These are phyloP conservation scores for Blastomyces parvus DNA, from an alignment of 2,329 filamentous ascomycete species.

Conservation along the genomic window DNA sequence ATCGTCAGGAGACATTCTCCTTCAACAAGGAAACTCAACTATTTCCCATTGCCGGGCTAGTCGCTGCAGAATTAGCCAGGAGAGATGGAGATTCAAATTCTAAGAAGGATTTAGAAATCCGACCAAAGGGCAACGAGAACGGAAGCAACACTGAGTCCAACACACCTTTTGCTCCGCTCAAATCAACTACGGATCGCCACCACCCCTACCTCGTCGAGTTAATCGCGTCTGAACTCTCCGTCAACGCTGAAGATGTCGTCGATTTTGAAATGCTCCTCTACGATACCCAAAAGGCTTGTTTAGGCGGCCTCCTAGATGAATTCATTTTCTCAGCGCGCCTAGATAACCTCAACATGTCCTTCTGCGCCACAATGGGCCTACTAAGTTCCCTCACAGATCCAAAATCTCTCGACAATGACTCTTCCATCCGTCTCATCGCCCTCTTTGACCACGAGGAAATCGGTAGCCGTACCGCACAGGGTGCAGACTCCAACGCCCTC, in stretches of 20 bases:
- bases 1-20: slow-evolving; percentile 73
- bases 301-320: slow-evolving; percentile 86
- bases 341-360: slow-evolving; percentile 95
- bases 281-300: slow-evolving; percentile 81
- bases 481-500: slow-evolving; percentile 84
- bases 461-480: slow-evolving; percentile 83
- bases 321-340: slow-evolving; percentile 93
- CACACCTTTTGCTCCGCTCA: slow-evolving; percentile 59
- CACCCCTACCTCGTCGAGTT: slow-evolving; percentile 79
- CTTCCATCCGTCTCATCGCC: slow-evolving; percentile 77
- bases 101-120: slow-evolving; percentile 22
- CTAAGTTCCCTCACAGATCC: slow-evolving; percentile 63
- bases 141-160: slow-evolving; percentile 16
- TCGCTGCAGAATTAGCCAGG: slow-evolving; percentile 78
- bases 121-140: slow-evolving; percentile 31
- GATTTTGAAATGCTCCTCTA: slow-evolving; percentile 98
- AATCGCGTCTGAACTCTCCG: slow-evolving; percentile 68
- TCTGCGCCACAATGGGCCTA: slow-evolving; percentile 77
- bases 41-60: slow-evolving; percentile 83
- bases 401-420: slow-evolving; percentile 61
- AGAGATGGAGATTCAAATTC: slow-evolving; percentile 41
- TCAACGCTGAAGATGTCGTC: slow-evolving; percentile 60
- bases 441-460: slow-evolving; percentile 99
- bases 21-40: slow-evolving; percentile 97
- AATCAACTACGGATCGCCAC: slow-evolving; percentile 69